Conservation (phyloP, 2,329 filamentous ascomycete genomes). For the Pseudocercospora eumusae region DNA sequence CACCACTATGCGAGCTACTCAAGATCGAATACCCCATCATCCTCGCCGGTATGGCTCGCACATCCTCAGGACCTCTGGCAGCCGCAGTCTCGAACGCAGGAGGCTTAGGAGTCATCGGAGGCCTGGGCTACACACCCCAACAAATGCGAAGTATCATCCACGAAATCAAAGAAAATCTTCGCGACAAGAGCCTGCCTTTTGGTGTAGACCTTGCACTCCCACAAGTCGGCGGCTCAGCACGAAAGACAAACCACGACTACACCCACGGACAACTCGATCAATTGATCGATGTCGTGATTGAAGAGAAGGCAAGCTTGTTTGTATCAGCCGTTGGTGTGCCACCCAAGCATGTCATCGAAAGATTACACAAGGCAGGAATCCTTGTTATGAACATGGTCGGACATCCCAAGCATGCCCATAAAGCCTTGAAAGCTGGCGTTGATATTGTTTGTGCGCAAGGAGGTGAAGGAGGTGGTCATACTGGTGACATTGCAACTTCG, state of each 20-base stretch:
- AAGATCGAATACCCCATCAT: conserved; percentile 85
- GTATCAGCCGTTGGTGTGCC: conserved; percentile 88
- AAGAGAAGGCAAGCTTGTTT: conserved; percentile 80
- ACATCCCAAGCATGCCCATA: conserved; percentile 84
- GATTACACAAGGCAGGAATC: conserved; percentile 76
- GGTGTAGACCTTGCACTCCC: conserved; percentile 90
- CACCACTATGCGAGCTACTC: conserved; percentile 75
- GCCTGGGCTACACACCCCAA: conserved; percentile 67
- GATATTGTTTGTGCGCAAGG: conserved; percentile 93
- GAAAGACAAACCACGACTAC: conserved; percentile 95
- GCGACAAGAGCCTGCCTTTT: conserved; percentile 71
- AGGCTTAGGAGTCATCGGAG: conserved; percentile 67
- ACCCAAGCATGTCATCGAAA: conserved; percentile 69
- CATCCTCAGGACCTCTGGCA: conserved; percentile 74
- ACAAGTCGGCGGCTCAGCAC: conserved; percentile 78
- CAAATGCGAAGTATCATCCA: conserved; percentile 79
- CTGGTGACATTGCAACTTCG: conserved; percentile 81
- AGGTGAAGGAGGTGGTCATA: conserved; percentile 90
- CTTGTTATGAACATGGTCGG: conserved; percentile 98
- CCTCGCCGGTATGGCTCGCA: conserved; percentile 90
- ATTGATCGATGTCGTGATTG: conserved; percentile 81
- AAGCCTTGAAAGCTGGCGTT: conserved; percentile 81
- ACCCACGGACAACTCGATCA: conserved; percentile 85
- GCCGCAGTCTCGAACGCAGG: conserved; percentile 88
- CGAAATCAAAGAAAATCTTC: conserved; percentile 77